Conservation (phyloP, 192 early-diverging fungal species). For the Rhizophagus clarus region DNA sequence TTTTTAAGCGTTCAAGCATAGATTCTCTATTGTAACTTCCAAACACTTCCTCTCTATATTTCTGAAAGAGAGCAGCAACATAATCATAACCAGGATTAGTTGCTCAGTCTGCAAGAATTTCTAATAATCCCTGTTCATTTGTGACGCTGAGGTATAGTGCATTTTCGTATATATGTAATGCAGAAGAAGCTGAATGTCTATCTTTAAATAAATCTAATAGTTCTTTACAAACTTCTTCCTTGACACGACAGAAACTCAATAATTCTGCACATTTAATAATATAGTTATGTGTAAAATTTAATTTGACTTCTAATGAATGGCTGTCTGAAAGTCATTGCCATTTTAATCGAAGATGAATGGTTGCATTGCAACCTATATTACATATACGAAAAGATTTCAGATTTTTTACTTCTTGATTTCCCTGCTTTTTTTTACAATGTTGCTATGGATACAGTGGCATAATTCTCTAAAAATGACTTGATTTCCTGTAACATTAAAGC, state of each 20-base stretch:
- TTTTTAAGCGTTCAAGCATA: no score
- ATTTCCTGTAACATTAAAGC: background rate
- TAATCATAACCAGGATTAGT: no score
- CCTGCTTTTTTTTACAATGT: background rate
- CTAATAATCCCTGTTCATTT: no score
- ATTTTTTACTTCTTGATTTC: background rate
- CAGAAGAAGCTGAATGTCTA: no score
- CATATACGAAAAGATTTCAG: background rate
- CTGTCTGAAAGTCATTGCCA: no score
- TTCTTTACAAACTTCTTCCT: no score
- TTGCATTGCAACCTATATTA: constrained; percentile 2
- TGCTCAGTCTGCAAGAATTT: no score
- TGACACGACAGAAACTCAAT: background rate
- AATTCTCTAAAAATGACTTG: background rate
- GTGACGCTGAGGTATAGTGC: background rate
- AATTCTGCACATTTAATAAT: constrained; percentile 9
- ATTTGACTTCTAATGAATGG: constrained; percentile 5
- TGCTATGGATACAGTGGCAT: constrained; percentile 1
- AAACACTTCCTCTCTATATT: no score
- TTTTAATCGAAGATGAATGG: constrained; percentile 8
- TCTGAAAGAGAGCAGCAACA: no score
- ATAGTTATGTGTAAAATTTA: background rate
- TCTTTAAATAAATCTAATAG: no score
- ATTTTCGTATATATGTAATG: no score
- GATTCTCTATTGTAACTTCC: no score